Percentiles rank a stretch among this genome's conserved stretches.
These are phyloP conservation scores for Ceratocystis albifundus DNA, from an alignment of 2,329 filamentous ascomycete genomes.

Conservation along the genomic window DNA sequence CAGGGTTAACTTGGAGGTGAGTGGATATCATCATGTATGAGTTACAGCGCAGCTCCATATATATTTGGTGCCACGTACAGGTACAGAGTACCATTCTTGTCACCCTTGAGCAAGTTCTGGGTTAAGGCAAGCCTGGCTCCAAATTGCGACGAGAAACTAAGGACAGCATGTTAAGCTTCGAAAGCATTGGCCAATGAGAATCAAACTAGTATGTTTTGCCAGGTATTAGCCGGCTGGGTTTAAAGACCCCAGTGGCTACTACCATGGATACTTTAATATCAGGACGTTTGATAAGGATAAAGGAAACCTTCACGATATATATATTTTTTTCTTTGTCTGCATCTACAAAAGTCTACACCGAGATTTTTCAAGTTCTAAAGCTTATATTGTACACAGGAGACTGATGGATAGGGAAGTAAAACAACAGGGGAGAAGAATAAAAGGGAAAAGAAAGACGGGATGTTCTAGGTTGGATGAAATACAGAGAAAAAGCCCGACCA, in stretches of 20 bases:
- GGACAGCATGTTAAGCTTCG: conserved; percentile 17
- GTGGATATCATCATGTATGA: background rate
- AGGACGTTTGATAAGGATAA: too few relatives aligned
- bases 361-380: conserved; percentile 22
- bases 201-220: background rate
- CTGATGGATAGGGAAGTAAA: conserved; percentile 17
- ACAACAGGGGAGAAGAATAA: conserved; percentile 17
- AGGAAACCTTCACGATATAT: too few relatives aligned
- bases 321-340: background rate
- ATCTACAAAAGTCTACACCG: conserved; percentile 4
- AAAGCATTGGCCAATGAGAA: conserved; percentile 14
- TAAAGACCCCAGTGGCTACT: background rate
- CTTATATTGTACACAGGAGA: conserved; percentile 23
- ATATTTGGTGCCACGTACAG: background rate
- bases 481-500: background rate
- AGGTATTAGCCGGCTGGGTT: background rate
- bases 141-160: background rate
- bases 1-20: background rate
- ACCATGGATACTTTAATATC: background rate
- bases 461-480: background rate
- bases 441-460: background rate
- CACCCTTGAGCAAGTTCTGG: background rate
- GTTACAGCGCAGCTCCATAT: background rate
- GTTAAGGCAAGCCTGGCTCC: background rate
- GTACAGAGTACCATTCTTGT: conserved; percentile 11